Conservation (phyloP, 768 basidiomycete genomes). For the Naematelia encephala region DNA sequence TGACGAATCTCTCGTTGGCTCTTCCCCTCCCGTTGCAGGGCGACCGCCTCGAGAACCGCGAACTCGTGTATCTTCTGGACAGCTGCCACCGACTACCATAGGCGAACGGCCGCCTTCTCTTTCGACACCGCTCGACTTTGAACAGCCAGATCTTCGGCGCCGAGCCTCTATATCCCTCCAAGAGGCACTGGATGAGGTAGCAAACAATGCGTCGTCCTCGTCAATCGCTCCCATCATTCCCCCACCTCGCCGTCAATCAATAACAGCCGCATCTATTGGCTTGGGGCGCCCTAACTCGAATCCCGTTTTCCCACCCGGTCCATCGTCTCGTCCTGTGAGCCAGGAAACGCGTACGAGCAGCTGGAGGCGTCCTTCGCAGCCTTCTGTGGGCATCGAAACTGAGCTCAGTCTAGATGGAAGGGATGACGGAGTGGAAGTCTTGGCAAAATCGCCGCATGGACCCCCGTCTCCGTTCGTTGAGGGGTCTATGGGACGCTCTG, state of each 20-base stretch:
- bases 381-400: background rate
- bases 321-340: background rate
- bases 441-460: background rate
- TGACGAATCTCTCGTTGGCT: constrained; percentile 5
- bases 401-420: background rate
- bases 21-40: background rate
- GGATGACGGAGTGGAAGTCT: background rate
- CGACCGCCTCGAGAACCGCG: background rate
- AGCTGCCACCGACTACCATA: background rate
- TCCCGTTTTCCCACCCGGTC: constrained; percentile 1
- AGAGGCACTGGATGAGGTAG: constrained; percentile 9
- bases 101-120: background rate
- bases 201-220: constrained; percentile 4
- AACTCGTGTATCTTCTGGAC: background rate
- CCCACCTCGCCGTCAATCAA: constrained; percentile 2
- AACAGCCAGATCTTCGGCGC: background rate
- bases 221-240: background rate
- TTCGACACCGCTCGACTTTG: background rate
- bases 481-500: background rate
- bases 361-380: background rate
- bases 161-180: constrained; percentile 9
- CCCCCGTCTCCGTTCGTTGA: background rate
- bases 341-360: background rate
- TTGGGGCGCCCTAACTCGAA: constrained; percentile 25
- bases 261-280: constrained; percentile 13